phyloP scores from a whole-genome alignment of 75 land plant genomes.

The Selaginella moellendorffii region DNA sequence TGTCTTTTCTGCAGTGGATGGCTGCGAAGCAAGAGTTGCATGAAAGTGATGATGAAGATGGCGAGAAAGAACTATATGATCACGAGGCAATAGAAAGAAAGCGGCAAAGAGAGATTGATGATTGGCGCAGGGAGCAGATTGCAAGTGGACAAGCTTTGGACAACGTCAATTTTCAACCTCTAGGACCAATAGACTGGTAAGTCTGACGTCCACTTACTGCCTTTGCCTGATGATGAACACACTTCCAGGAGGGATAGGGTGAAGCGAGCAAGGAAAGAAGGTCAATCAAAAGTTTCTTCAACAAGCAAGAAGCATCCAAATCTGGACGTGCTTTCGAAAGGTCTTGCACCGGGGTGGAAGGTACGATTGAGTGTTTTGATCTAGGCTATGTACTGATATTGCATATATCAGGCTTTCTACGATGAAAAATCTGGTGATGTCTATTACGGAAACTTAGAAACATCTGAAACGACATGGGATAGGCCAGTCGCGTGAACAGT shows the following conservation, averaged over 20 bases:
- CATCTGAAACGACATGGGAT: constrained; percentile 78
- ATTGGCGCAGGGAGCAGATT: constrained; percentile 77
- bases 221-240: neutral
- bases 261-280: constrained; percentile 49
- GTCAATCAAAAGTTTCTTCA: neutral
- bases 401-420: constrained; percentile 58
- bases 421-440: constrained; percentile 68
- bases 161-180: constrained; percentile 91
- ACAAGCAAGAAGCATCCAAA: constrained; percentile 31
- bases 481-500: constrained; percentile 33
- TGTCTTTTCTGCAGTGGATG: constrained; percentile 48
- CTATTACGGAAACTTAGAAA: constrained; percentile 64
- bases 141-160: constrained; percentile 89
- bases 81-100: constrained; percentile 59
- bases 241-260: constrained; percentile 72
- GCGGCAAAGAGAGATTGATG: constrained; percentile 79
- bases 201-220: constrained; percentile 1
- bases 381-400: neutral
- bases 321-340: constrained; percentile 40
- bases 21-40: constrained; percentile 88
- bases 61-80: constrained; percentile 50
- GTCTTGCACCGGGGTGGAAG: constrained; percentile 88
- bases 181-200: constrained; percentile 81
- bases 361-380: constrained; percentile 16
- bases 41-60: constrained; percentile 49